These are phyloP conservation scores for Dillenia turbinata DNA, from an alignment of 164 flowering plant genomes.

Conservation along the genomic window DNA sequence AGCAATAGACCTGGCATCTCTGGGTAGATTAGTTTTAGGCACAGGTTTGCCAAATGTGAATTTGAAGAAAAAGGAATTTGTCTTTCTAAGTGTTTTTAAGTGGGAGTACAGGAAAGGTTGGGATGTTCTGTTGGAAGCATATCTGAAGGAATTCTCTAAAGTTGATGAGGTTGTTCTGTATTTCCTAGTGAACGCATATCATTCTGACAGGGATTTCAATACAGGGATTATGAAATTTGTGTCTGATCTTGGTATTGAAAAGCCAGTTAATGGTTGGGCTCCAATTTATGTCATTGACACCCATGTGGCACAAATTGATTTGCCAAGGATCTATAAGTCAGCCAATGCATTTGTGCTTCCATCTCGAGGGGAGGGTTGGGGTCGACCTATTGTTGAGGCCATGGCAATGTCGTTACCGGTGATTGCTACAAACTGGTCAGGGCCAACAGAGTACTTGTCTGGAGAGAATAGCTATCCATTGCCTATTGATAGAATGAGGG, in stretches of 20 bases:
- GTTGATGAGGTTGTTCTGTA: conserved; percentile 51
- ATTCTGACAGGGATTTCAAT: conserved; percentile 49
- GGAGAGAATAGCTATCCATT: conserved; percentile 62
- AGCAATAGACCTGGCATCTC: conserved; percentile 33
- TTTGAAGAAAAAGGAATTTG: conserved; percentile 24
- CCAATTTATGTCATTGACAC: conserved; percentile 47
- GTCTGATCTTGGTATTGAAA: conserved; percentile 32
- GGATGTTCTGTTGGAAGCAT: conserved; percentile 69
- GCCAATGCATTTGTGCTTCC: conserved; percentile 76
- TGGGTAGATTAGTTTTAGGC: conserved; percentile 39
- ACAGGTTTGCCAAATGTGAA: not conserved
- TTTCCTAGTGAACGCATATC: conserved; percentile 62
- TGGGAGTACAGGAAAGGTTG: conserved; percentile 88
- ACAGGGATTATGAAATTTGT: conserved; percentile 57
- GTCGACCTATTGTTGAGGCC: conserved; percentile 72
- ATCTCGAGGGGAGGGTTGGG: conserved; percentile 87
- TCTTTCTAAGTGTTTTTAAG: conserved; percentile 75
- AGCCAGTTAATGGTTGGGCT: conserved; percentile 58
- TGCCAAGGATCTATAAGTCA: conserved; percentile 60
- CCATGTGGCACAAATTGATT: conserved; percentile 61
- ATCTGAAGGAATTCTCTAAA: conserved; percentile 52
- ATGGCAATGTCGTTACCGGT: conserved; percentile 81
- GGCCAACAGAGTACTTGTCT: conserved; percentile 66
- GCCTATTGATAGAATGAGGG: conserved; percentile 55
- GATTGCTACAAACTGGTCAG: conserved; percentile 80